Conservation (phyloP, 2,329 filamentous ascomycete species). For the Diaporthe ampelina region DNA sequence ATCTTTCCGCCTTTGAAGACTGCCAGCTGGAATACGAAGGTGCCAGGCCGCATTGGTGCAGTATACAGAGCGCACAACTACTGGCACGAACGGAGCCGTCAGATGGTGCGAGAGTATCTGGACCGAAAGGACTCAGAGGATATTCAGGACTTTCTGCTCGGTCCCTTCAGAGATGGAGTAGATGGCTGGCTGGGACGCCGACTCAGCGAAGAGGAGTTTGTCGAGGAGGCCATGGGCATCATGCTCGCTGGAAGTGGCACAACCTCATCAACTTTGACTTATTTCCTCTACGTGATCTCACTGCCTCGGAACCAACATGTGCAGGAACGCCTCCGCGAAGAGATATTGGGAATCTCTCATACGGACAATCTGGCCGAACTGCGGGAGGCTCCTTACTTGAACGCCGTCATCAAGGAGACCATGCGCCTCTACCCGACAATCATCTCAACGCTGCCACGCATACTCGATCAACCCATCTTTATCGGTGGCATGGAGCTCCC, state of each 20-base stretch:
- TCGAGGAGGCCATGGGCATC: background rate
- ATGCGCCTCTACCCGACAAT: slow-evolving; percentile 64
- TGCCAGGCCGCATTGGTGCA: background rate
- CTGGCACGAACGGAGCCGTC: slow-evolving; percentile 11
- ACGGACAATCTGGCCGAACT: background rate
- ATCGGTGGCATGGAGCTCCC: slow-evolving; percentile 46
- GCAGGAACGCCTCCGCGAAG: background rate
- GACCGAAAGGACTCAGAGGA: background rate
- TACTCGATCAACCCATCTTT: slow-evolving; percentile 45
- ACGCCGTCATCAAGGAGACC: slow-evolving; percentile 65
- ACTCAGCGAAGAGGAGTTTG: slow-evolving; percentile 3
- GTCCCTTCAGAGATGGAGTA: background rate
- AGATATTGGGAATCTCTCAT: background rate
- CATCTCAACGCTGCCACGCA: slow-evolving; percentile 61
- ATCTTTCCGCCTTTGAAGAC: background rate
- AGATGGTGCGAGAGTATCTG: slow-evolving; percentile 16
- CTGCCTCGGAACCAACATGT: background rate
- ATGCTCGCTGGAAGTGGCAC: slow-evolving; percentile 12
- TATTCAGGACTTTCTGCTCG: background rate
- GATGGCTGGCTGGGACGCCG: background rate
- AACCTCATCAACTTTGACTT: slow-evolving; percentile 2
- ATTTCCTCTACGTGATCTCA: slow-evolving; percentile 5
- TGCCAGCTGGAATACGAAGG: background rate
- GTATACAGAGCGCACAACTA: background rate
- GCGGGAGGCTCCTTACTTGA: slow-evolving; percentile 51